Conservation (phyloP, 179 eudicot species). For the Gypsophila paniculata region DNA sequence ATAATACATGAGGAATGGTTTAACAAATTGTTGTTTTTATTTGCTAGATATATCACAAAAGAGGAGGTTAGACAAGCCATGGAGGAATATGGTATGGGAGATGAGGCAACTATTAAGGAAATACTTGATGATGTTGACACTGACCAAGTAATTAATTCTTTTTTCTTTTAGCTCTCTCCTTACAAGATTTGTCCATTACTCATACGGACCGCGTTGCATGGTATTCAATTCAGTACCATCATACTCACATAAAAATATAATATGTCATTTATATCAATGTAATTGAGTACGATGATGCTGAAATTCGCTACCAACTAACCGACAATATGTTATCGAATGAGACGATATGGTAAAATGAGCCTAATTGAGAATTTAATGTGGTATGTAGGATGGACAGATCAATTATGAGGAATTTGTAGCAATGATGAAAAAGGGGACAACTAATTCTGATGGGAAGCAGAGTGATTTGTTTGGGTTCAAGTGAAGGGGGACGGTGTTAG, state of each 20-base stretch:
- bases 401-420: constrained; percentile 57
- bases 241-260: too few relatives aligned
- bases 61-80: constrained; percentile 76
- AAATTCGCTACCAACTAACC: too few relatives aligned
- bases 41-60: constrained; percentile 46
- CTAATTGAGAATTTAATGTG: neutral
- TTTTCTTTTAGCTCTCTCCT: neutral
- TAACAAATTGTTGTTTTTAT: too few relatives aligned
- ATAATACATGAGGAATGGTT: too few relatives aligned
- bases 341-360: too few relatives aligned
- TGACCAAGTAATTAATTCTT: constrained; percentile 40
- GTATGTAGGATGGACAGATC: constrained; percentile 55
- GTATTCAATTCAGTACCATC: too few relatives aligned
- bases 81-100: constrained; percentile 77
- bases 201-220: too few relatives aligned
- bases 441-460: constrained; percentile 27
- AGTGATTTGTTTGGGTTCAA: constrained; percentile 19
- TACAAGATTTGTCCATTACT: too few relatives aligned
- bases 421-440: constrained; percentile 63
- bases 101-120: constrained; percentile 82
- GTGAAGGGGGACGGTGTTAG: neutral
- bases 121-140: constrained; percentile 79
- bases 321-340: too few relatives aligned
- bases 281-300: too few relatives aligned
- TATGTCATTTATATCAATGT: too few relatives aligned